Base-by-base conservation (phyloP, 2,329 filamentous ascomycete genomes). In the Xylaria hypoxylon region DNA sequence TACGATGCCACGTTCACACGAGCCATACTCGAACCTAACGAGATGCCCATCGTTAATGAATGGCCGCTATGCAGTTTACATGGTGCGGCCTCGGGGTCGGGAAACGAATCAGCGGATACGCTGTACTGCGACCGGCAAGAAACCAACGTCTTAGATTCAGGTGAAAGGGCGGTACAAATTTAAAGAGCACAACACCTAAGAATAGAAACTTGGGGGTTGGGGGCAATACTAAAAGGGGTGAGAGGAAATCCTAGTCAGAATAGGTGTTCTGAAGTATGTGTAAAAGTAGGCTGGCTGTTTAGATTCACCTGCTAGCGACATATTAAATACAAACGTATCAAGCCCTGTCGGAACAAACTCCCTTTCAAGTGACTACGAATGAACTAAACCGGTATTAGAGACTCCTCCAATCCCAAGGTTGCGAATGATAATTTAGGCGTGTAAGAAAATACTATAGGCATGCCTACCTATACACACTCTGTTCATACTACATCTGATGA, bases 1-100 rank as follows among this genome's bases (percentile, higher is more conserved):
- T 35, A 66, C 38, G 42, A 59, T 19, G 22, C 40, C 4, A 28
- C 44, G 1, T 31, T 51, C 44, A 45, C 35, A 50, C 57, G 24
- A 8, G 33, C 33, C 5, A 42, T 48, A 17, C 15, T 44, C 28
- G 24, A 55, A 42, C 28, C 19, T 17, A 13, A 33, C 22, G 10
- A 38, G n/a, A 38, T 22, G n/a, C 26, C 22, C 8, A 26, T 10
- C 11, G 3, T 38, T 15, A 13, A 19, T 22, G n/a, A n/a, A 48
- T 53, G 31, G 61, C 47, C 31, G 13, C 15, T n/a, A 59, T 48
- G 24, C 17, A 10, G 8, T 26, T 55, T 33, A 24, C 5, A n/a
- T 2, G 4, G n/a, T 33, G 11, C n/a, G 31, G 48, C 31, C 1
- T 33, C 22, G 38, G 22, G 11, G 2, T 19, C 31, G 15, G 26